Conservation (phyloP, 129 eudicot species). For the Flaveria sonorensis region DNA sequence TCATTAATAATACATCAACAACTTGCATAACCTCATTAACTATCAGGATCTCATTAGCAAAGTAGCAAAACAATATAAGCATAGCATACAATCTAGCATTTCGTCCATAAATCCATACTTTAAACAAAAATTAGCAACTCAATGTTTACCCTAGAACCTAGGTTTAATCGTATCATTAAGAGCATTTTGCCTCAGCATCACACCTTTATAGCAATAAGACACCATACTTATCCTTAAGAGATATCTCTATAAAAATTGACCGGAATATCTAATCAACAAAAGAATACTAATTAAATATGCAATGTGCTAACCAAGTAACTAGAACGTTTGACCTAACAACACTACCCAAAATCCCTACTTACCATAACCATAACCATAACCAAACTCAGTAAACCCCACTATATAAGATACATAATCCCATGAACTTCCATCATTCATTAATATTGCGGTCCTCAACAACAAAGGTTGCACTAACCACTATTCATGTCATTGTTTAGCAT, state of each 20-base stretch:
- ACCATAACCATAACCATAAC: no score
- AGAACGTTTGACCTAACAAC: not conserved
- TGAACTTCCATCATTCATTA: not conserved
- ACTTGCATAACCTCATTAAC: slow-evolving; percentile 17
- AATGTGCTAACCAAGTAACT: slow-evolving; percentile 10
- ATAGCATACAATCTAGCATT: slow-evolving; percentile 18
- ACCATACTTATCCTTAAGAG: not conserved
- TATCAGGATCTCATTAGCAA: not conserved
- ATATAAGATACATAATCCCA: not conserved
- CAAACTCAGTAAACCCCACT: not conserved
- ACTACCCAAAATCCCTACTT: slow-evolving; percentile 7
- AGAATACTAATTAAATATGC: not conserved
- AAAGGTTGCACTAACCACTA: not conserved
- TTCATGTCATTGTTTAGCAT: not conserved
- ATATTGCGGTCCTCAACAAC: slow-evolving; percentile 7
- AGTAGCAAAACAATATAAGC: not conserved
- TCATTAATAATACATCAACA: not conserved
- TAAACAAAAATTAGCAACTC: slow-evolving; percentile 5
- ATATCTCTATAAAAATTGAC: not conserved
- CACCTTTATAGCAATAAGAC: not conserved
- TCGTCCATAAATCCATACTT: slow-evolving; percentile 1
- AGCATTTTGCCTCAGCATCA: not conserved
- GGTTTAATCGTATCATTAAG: slow-evolving; percentile 4
- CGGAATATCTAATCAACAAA: not conserved
- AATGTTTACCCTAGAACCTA: not conserved